Evolutionary conservation across 345 rosid genomes (phyloP).

Genomic region (Eucalyptus grandis): DNA sequence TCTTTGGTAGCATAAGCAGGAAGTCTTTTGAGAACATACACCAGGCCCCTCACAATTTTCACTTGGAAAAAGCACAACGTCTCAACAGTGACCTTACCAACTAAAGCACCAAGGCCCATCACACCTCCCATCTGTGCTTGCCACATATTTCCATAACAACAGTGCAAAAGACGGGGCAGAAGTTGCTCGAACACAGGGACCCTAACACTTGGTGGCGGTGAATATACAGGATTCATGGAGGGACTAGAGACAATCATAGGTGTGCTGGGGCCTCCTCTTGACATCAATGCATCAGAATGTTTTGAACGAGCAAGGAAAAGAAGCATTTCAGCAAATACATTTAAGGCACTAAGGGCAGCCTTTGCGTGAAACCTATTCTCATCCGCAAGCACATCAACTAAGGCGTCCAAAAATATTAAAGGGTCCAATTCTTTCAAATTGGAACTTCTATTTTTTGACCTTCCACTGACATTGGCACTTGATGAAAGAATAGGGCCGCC

Average conservation of each 20-base stretch:
- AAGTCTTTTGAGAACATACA: constrained; percentile 86
- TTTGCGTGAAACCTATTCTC: constrained; percentile 86
- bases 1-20: constrained; percentile 91
- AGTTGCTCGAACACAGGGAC: constrained; percentile 97
- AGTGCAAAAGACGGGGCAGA: constrained; percentile 91
- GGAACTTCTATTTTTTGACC: constrained; percentile 49
- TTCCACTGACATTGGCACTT: constrained; percentile 28
- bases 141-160: constrained; percentile 98
- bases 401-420: constrained; percentile 77
- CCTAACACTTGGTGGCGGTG: constrained; percentile 87
- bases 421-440: constrained; percentile 91
- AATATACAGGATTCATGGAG: constrained; percentile 96
- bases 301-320: constrained; percentile 88
- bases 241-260: constrained; percentile 99
- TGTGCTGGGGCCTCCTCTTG: constrained; percentile 90
- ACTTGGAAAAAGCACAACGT: constrained; percentile 85
- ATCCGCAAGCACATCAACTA: constrained; percentile 92
- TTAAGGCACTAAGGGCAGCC: constrained; percentile 82
- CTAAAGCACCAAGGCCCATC: constrained; percentile 93
- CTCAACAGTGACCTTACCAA: constrained; percentile 98
- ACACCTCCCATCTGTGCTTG: constrained; percentile 99
- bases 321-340: constrained; percentile 79
- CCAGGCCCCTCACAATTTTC: constrained; percentile 73
- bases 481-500: constrained; percentile 50
- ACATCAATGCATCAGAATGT: constrained; percentile 72